phyloP scores from a whole-genome alignment of 805 yeast species.

The Lachancea cidri region DNA sequence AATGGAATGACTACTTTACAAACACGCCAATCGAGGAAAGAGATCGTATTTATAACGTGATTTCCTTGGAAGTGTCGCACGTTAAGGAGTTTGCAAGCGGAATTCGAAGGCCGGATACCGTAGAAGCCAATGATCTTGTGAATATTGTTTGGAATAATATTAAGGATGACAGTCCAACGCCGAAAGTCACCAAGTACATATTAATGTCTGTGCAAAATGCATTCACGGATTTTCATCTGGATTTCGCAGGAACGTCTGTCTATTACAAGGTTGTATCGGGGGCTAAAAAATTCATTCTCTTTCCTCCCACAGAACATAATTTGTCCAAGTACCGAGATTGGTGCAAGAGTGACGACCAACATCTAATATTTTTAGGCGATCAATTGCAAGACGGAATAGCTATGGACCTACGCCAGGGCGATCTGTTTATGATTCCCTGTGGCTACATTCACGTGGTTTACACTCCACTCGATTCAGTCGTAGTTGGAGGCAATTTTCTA shows the following conservation, averaged over 20 bases:
- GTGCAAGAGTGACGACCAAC: slow-evolving; percentile 61
- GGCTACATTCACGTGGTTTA: slow-evolving; percentile 93
- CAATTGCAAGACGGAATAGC: slow-evolving; percentile 46
- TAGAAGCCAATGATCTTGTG: slow-evolving; percentile 61
- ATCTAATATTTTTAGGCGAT: slow-evolving; percentile 60
- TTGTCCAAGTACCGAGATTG: slow-evolving; percentile 59
- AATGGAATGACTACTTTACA: slow-evolving; percentile 71
- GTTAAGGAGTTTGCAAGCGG: slow-evolving; percentile 41
- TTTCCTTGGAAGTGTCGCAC: slow-evolving; percentile 71
- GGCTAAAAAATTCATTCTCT: slow-evolving; percentile 64
- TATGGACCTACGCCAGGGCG: slow-evolving; percentile 55
- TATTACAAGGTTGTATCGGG: slow-evolving; percentile 83
- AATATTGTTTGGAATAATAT: slow-evolving; percentile 51
- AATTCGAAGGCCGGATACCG: slow-evolving; percentile 62
- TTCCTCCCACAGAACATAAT: slow-evolving; percentile 68
- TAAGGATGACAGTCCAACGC: slow-evolving; percentile 31
- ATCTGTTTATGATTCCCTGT: slow-evolving; percentile 75
- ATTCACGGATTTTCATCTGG: slow-evolving; percentile 87
- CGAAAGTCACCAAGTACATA: slow-evolving; percentile 70
- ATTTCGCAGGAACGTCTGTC: slow-evolving; percentile 90
- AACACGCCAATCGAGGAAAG: slow-evolving; percentile 39
- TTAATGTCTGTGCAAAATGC: slow-evolving; percentile 79
- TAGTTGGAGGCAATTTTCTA: slow-evolving; percentile 84
- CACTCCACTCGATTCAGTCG: slow-evolving; percentile 75
- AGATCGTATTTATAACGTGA: slow-evolving; percentile 71